Base-by-base conservation (phyloP, 2,329 filamentous ascomycete genomes). In the Clonostachys rhizophaga region DNA sequence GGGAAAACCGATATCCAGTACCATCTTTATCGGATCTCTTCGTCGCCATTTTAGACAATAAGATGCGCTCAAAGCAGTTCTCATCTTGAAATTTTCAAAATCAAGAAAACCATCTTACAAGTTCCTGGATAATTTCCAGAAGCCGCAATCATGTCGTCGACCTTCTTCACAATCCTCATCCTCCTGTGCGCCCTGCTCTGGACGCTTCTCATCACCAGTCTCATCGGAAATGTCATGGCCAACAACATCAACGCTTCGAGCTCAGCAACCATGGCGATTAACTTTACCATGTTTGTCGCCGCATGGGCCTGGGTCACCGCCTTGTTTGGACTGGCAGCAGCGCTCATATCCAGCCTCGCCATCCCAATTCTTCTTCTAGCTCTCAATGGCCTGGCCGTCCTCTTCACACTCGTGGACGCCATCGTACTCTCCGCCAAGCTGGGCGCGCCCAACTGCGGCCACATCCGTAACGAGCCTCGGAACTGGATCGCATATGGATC, bases 371-470 rank as follows among this genome's bases (percentile, higher is more conserved):
- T 79, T 44, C 65, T 79, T 48, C 61, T 84, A 34, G 70, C 65
- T 13, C 64, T 86, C 43, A 86, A 89, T 64, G 69, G 59, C 12
- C 56, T 82, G 34, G 79, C 82, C 46, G 72, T 78, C 3, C 62
- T 91, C 47, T 87, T 91, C 71, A 84, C 80, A 54, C 81, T 91
- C 58, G 83, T 88, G 63, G 78, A 71, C 47, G 86, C 78, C 51
- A 74, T 91, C 50, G 86, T 88, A 10, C 74, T 89, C 40, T 79
- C 88, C 5, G 84, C 86, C 20, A 83, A 84, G 64, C 75, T 91
- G 9, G 66, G 70, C n/a, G 81, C 77, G 7, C 80, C 83, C 61
- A 83, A 86, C 74, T 92, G 88, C 69, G 71, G 72, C 55, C 79
- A 83, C 58, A 61, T 72, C 45, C 43, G 63, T 40, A 51, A 57